These are phyloP conservation scores for Pestalotiopsis fici DNA, from an alignment of 2,329 filamentous ascomycete species.

Conservation along the genomic window DNA sequence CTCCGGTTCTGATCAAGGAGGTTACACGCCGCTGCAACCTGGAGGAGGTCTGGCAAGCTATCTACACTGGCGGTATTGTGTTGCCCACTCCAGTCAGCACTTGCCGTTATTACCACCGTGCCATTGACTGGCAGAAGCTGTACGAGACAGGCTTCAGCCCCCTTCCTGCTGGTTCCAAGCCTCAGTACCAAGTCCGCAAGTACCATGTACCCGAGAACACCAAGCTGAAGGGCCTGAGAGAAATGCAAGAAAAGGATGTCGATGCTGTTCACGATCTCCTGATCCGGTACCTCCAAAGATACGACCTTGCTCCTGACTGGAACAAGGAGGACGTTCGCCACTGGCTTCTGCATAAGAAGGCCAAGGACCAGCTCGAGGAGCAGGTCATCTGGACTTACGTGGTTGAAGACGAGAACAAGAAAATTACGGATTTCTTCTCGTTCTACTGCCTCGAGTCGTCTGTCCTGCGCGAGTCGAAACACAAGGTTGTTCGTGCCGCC, in stretches of 20 bases:
- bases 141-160: constrained; percentile 94
- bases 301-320: constrained; percentile 83
- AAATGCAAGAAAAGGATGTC: constrained; percentile 79
- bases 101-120: constrained; percentile 92
- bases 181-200: constrained; percentile 80
- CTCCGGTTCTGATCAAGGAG: constrained; percentile 95
- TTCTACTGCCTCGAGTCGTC: constrained; percentile 96
- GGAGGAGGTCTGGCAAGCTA: constrained; percentile 86
- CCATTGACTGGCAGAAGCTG: constrained; percentile 93
- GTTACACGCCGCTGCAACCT: constrained; percentile 91
- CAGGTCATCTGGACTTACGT: constrained; percentile 95
- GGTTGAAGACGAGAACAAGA: constrained; percentile 73
- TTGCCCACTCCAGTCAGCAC: constrained; percentile 91
- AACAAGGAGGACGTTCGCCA: constrained; percentile 80
- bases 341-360: constrained; percentile 77
- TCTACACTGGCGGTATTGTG: constrained; percentile 87
- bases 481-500: constrained; percentile 80
- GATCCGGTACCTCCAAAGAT: constrained; percentile 75
- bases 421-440: constrained; percentile 95
- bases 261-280: constrained; percentile 75
- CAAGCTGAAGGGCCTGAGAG: constrained; percentile 72
- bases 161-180: constrained; percentile 80
- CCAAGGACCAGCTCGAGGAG: constrained; percentile 56
- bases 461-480: constrained; percentile 79
- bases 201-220: constrained; percentile 80